Conservation (phyloP, 208 protist species). For the Acanthamoeba castellanii region DNA sequence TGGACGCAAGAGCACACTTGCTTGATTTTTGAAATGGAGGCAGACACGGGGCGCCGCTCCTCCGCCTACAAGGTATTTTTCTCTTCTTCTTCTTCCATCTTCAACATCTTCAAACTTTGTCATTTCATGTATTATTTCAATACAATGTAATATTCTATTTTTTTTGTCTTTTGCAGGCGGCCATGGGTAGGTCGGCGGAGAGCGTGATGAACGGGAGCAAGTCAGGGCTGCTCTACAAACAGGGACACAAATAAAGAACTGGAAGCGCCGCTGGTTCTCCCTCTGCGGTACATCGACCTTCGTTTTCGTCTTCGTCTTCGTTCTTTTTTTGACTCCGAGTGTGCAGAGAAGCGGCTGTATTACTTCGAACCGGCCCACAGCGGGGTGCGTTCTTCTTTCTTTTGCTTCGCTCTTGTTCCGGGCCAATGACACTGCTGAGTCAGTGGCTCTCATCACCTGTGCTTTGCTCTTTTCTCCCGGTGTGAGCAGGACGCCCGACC, state of each 20-base stretch:
- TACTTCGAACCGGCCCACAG: constrained; percentile 44
- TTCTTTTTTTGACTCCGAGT: neutral
- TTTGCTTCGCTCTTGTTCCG: neutral
- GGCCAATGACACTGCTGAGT: too few relatives aligned
- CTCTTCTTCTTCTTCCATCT: too few relatives aligned
- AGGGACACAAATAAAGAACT: constrained; percentile 76
- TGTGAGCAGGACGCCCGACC: neutral
- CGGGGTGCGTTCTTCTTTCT: neutral
- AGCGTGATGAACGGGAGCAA: constrained; percentile 27
- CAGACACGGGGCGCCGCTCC: neutral
- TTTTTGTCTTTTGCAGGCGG: neutral
- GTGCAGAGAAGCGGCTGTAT: constrained; percentile 40
- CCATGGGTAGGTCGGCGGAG: neutral
- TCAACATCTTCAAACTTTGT: neutral
- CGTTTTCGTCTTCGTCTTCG: neutral
- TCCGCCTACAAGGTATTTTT: neutral
- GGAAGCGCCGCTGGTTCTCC: constrained; percentile 80
- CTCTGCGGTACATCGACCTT: constrained; percentile 20
- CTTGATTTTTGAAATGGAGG: neutral
- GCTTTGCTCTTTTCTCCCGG: neutral
- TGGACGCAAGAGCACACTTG: too few relatives aligned
- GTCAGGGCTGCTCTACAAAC: constrained; percentile 71
- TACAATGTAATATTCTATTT: neutral
- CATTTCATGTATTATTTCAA: neutral
- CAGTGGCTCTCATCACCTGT: neutral